A percentile compares a stretch with the other conserved stretches of the same genome.
phyloP scores from a whole-genome alignment of 495 filamentous ascomycete species.

The Talaromyces stipitatus region DNA sequence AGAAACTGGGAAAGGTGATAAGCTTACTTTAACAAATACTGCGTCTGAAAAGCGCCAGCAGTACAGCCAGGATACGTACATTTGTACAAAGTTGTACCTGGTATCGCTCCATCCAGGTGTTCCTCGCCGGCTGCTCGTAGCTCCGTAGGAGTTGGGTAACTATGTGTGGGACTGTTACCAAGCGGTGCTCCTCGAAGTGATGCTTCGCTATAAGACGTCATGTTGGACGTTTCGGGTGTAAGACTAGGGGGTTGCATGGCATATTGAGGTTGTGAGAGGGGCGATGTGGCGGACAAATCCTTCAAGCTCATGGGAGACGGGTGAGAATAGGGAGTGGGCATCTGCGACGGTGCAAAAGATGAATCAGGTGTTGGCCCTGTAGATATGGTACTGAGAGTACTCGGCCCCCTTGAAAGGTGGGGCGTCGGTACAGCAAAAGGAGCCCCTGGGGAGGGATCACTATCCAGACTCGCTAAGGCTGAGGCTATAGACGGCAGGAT shows the following conservation, averaged over 20 bases:
- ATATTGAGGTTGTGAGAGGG: conserved; percentile 23
- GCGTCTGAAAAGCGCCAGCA: conserved; percentile 86
- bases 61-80: conserved; percentile 70
- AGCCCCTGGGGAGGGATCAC: conserved; percentile 18
- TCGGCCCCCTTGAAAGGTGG: background rate
- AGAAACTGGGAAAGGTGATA: background rate
- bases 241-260: conserved; percentile 21
- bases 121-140: conserved; percentile 12
- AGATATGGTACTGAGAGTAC: background rate
- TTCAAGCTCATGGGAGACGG: conserved; percentile 32
- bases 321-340: conserved; percentile 31
- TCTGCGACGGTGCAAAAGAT: background rate
- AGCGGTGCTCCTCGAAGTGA: background rate
- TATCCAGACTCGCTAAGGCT: conserved; percentile 27
- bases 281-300: conserved; percentile 30
- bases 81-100: conserved; percentile 36
- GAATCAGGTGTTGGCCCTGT: background rate
- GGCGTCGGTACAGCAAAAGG: conserved; percentile 8
- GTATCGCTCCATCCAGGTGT: conserved; percentile 16
- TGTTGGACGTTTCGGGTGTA: conserved; percentile 13
- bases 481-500: conserved; percentile 37
- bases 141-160: conserved; percentile 39
- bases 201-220: conserved; percentile 7
- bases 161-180: conserved; percentile 26
- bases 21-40: conserved; percentile 70